Evolutionary conservation across 2,329 filamentous ascomycete species (phyloP), one percentile per base, ranked within the genome.

Genomic region (Xylaria digitata): DNA sequence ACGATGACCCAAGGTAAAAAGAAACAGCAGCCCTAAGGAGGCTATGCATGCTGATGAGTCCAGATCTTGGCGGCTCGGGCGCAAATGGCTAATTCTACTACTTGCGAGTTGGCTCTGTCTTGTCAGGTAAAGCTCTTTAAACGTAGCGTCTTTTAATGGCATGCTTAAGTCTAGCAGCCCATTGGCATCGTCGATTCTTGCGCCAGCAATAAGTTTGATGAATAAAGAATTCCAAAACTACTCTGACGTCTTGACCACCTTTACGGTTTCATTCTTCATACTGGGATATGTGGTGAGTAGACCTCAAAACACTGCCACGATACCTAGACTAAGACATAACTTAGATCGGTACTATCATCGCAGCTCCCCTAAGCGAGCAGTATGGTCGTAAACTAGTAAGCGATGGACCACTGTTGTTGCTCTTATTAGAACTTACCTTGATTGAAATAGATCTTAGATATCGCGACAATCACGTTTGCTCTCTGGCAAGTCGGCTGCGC

Each of bases 251-350:
- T 45, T 69, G n/a, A 59, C 64, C 45, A 67, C 61, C 19, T 69
- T 69, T 50, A 59, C 61, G n/a, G 67, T 69, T 26, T 69, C 67
- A 19, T 64, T 69, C 61, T 69, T 67, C 64, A 67, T 69, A 13
- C 45, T 69, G 23, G 66, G 66, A 59, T 68, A 66, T 42, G 66
- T 66, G 56, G 65, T 67, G 21, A 61, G 56, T 67, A 46, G 30
- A 32, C 30, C n/a, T 37, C 13, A 30, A 13, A 13, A 11, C 40
- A 60, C 19, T 6, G 3, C 4, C n/a, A 42, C 49, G 19, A 32
- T 40, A 61, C 46, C 11, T 23, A 17, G 4, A 34, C 53, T 61
- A 23, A 9, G 48, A 49, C 21, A 21, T 61, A 4, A 9, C 17
- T n/a, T 53, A 69, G 63, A 32, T 69, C 32, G 67, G 67, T 26